Evolutionary conservation across 2,329 filamentous ascomycete species (phyloP), one percentile per base, ranked within the genome.

Genomic region (Penicillium corylophilum): DNA sequence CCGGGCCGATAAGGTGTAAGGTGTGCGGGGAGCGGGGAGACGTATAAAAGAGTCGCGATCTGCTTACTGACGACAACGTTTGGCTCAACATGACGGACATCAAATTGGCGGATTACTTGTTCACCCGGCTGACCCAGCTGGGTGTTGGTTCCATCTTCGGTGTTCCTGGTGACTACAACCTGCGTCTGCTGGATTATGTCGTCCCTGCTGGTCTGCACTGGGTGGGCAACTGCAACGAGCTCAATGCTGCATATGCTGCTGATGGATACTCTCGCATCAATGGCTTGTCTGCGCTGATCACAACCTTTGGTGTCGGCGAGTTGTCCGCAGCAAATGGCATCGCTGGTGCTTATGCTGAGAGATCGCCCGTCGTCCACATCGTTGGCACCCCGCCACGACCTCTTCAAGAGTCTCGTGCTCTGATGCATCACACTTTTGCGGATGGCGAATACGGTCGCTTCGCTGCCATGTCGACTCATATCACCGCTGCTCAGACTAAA

Each of bases 301-400:
- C 60, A 16, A 62, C 62, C 18, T 59, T 63, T 56, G 88, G 88
- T 46, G 87, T 90, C 4, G 88, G 78, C 8, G 79, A 81, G 61
- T 66, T 80, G n/a, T 89, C 86, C 2, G 86, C 87, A 44, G 77
- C 90, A 64, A 89, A 90, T 63, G 88, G 84, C 36, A 71, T 90
- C 48, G 87, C 87, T 2, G 88, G 88, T n/a, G 82, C 86, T 39
- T 90, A 82, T 71, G 85, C 86, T 1, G 88, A 91, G 69, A 81
- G 82, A 60, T 84, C 89, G 2, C 85, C 87, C 2, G 77, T 91
- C 6, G 76, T 84, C 10, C 82, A 85, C 57, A 78, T 85, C 38
- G 81, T 84, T 20, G 82, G 82, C 2, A 78, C 77, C 0, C 79
- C 81, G 8, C 66, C 69, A 2, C 71, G 76, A 2, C 54, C 61